Evolutionary conservation across 139 green algal genomes (phyloP), one percentile per base, ranked within the genome.

Genomic region (Volvox africanus): DNA sequence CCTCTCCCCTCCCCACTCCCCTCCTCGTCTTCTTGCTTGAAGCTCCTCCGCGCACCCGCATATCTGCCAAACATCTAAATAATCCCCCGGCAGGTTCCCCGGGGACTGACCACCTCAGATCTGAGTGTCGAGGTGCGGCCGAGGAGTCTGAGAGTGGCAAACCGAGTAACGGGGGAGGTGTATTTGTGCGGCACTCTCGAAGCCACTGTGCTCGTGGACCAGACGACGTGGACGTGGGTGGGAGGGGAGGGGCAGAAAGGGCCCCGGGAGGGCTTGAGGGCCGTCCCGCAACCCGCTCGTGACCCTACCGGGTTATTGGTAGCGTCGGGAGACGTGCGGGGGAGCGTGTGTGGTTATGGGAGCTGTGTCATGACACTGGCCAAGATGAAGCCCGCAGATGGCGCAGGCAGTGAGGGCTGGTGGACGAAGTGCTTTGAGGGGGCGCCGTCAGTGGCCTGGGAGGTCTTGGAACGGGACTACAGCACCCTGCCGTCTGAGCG

Each of bases 181-280:
- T 97, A 94, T 82, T 83, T 98, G 77, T 93, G 95, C 71, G 97
- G 96, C 1, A 50, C 92, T 17, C 93, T 98, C 36, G 93, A 97
- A 69, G 89, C 94, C 1, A 93, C 92, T 3, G 92, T 98, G 32
- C 90, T 97, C 32, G 92, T 95, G 0, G 91, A 96, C 44, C 92
- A 97, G 35, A 96, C 89, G 71, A 93, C 93, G 2, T 90, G 86
- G 86, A 50, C 22, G 18, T 19, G 62, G 37, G 62, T 18, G 33
- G 2, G 24, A 13, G 14, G 11, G 35, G 12, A 36, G n/a, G 44
- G 1, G 21, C 19, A 36, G 44, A 62, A 36, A 36, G 1, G 36
- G 26, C 20, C 1, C 9, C 30, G 2, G 67, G 28, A 0, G 36
- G 35, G 13, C 9, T 24, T 14, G 24, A 3, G 11, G 21, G 35